These are phyloP conservation scores for Chenopodium suecicum DNA, from an alignment of 148 eudicot genomes.

Conservation along the genomic window DNA sequence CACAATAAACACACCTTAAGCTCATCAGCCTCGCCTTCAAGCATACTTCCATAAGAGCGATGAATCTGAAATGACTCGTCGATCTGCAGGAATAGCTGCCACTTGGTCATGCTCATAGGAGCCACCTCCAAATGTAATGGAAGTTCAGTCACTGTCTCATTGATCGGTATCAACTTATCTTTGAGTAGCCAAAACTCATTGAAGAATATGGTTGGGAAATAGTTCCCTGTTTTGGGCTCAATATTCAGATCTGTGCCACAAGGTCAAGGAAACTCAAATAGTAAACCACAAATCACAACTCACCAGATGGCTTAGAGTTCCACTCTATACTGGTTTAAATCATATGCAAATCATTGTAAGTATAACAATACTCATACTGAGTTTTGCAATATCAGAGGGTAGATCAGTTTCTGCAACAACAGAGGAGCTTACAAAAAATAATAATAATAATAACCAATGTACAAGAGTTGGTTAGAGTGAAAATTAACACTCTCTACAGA, in stretches of 20 bases:
- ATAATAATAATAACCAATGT: not conserved
- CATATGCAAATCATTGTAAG: not conserved
- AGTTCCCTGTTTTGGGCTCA: conserved; percentile 81
- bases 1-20: conserved; percentile 64
- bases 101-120: conserved; percentile 97
- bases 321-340: not conserved
- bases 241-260: conserved; percentile 61
- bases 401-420: not conserved
- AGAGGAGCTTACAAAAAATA: not conserved
- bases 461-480: not conserved
- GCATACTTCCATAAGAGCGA: conserved; percentile 95
- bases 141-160: conserved; percentile 82
- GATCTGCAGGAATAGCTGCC: conserved; percentile 94
- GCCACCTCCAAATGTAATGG: conserved; percentile 82
- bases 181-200: conserved; percentile 97
- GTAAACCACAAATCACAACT: not conserved
- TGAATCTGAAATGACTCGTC: conserved; percentile 97
- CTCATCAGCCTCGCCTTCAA: conserved; percentile 97
- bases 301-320: not conserved
- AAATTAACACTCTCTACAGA: not conserved
- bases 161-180: conserved; percentile 77
- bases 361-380: not conserved
- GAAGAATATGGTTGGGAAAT: conserved; percentile 79
- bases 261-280: conserved; percentile 49
- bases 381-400: not conserved